Conservation (phyloP, 2,329 filamentous ascomycete species). For the Daldinia eschscholtzii region DNA sequence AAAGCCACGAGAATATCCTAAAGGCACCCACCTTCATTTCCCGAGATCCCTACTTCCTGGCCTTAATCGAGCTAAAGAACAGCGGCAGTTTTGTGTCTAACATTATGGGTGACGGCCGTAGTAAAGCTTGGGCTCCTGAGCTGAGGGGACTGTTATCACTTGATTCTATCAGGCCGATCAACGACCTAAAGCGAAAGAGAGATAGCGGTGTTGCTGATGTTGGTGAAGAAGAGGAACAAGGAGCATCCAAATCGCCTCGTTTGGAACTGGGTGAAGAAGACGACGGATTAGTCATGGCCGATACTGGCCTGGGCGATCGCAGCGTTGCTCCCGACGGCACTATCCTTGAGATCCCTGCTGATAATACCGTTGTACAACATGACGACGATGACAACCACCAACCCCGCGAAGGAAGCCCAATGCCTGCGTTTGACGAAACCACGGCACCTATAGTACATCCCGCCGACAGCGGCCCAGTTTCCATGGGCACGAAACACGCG, state of each 20-base stretch:
- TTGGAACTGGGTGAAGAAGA: conserved; percentile 77
- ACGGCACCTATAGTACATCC: conserved; percentile 81
- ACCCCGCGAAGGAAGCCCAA: conserved; percentile 59
- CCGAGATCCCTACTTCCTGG: conserved; percentile 86
- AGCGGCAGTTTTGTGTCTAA: conserved; percentile 90
- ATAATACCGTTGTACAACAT: conserved; percentile 58
- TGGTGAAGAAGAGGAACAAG: conserved; percentile 73
- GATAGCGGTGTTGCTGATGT: conserved; percentile 88
- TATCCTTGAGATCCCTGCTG: conserved; percentile 73
- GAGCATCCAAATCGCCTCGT: conserved; percentile 75
- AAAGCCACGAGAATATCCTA: conserved; percentile 87
- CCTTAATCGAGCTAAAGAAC: conserved; percentile 91
- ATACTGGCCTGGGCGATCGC: conserved; percentile 65
- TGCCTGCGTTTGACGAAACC: conserved; percentile 82
- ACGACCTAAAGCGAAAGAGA: conserved; percentile 92
- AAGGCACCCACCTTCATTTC: conserved; percentile 86
- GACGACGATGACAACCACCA: conserved; percentile 63
- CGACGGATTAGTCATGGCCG: conserved; percentile 62
- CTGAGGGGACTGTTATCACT: conserved; percentile 92
- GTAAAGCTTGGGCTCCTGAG: conserved; percentile 89
- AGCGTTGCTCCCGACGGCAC: conserved; percentile 71
- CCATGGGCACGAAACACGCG: conserved; percentile 91
- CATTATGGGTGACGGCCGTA: conserved; percentile 84
- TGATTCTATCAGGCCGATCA: conserved; percentile 79
- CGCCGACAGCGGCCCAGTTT: conserved; percentile 86